Evolutionary conservation across 2,329 filamentous ascomycete species (phyloP).

Genomic region (Scedosporium apiospermum): DNA sequence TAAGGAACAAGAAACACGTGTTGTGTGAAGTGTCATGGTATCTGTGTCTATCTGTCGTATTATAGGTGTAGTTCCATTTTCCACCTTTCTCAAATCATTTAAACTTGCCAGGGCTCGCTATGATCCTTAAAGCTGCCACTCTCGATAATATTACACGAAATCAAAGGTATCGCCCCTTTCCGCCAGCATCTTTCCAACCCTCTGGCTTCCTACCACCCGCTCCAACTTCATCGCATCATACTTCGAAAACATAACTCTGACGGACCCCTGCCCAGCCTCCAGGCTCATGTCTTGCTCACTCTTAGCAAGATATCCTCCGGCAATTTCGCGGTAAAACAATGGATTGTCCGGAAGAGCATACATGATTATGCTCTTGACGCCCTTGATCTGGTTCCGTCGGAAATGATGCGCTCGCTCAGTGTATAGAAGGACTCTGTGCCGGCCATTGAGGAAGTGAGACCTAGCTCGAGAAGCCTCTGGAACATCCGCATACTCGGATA

Average conservation of each 20-base stretch:
- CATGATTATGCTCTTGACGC: slow-evolving; percentile 76
- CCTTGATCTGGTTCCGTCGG: slow-evolving; percentile 72
- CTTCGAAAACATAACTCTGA: slow-evolving; percentile 66
- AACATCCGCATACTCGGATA: slow-evolving; percentile 79
- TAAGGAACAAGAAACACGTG: too few species aligned
- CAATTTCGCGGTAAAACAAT: slow-evolving; percentile 67
- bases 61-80: not conserved
- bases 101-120: not conserved
- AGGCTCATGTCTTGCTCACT: slow-evolving; percentile 47
- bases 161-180: slow-evolving; percentile 89
- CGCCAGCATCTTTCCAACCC: slow-evolving; percentile 73
- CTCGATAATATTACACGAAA: slow-evolving; percentile 57
- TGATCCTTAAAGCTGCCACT: not conserved
- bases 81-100: not conserved
- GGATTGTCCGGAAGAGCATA: slow-evolving; percentile 89
- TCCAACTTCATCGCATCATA: slow-evolving; percentile 88
- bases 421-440: slow-evolving; percentile 78
- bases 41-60: not conserved
- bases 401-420: slow-evolving; percentile 97
- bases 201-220: slow-evolving; percentile 71
- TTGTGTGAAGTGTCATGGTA: not conserved
- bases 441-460: slow-evolving; percentile 76
- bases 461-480: slow-evolving; percentile 74
- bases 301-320: slow-evolving; percentile 54
- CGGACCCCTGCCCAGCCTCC: slow-evolving; percentile 49